Base-by-base conservation (phyloP, 225 moss, liverwort and hornwort species). In the Marchantia polymorpha region DNA sequence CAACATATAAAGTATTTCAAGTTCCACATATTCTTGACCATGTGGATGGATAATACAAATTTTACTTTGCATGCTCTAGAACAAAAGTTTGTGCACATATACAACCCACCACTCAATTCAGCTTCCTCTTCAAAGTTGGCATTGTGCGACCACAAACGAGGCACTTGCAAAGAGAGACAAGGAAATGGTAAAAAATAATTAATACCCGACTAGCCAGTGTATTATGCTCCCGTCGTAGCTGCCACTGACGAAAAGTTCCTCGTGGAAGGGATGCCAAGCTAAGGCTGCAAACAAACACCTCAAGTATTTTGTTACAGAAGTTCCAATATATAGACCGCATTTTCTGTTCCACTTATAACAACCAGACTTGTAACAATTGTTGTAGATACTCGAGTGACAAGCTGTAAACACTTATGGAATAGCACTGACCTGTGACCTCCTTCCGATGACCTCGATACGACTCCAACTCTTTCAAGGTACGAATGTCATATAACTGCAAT, bases 181-280 rank as follows among this genome's bases (percentile, higher is more conserved):
- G 8, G 52, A 53, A 74, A 14, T 12, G 10, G 25, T 27, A 64
- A 55, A 23, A 11, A 31, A 53, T 22, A 48, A 48, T 54, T 52
- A 65, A 78, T 88, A 92, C 92, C 94, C 97, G 47, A 94, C 97
- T 84, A 97, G 99, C 99, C 99, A 99, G 88, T 99, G 92, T 61
- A 99, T 95, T 68, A 99, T 99, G 78, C 99, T 94, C 29, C 99
- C 99, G 82, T 99, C 99, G 75, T 95, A 99, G 89, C 99, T 95
- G 79, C 99, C 99, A 84, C 99, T 99, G 48, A 99, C 99, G 82
- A 99, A 99, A 55, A 99, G 95, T 83, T 99, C 95, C 83, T 99
- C 99, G 66, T 99, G 99, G 79, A 99, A 95, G 82, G 99, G 99
- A 91, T 99, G 99, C 99, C 99, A 99, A 52, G 95, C 95, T 82